Percentiles rank a stretch among this genome's conserved stretches.
phyloP scores from a whole-genome alignment of 768 basidiomycete genomes.

The Calocybe indica region DNA sequence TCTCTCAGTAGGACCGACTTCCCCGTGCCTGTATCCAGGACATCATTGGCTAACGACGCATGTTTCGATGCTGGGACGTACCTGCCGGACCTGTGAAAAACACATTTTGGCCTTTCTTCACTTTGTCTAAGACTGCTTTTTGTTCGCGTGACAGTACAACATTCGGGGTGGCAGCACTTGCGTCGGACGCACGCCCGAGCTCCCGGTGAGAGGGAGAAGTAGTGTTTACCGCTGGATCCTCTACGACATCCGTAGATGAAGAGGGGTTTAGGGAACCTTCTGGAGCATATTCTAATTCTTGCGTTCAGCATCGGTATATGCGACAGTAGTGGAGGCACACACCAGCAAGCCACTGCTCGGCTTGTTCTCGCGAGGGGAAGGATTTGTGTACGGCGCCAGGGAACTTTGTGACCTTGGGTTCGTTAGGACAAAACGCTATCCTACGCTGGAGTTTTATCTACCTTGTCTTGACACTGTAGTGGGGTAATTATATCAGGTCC shows the following conservation, averaged over 20 bases:
- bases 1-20: conserved; percentile 78
- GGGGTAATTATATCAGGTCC: background rate
- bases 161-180: background rate
- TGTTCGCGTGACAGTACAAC: conserved; percentile 50
- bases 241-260: background rate
- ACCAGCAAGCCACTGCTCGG: conserved; percentile 47
- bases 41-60: background rate
- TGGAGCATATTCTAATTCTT: background rate
- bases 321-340: background rate
- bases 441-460: conserved; percentile 11
- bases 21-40: conserved; percentile 51
- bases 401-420: conserved; percentile 42
- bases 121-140: conserved; percentile 37
- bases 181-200: background rate
- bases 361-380: conserved; percentile 37
- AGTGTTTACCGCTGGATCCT: background rate
- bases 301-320: too few species aligned
- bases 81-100: conserved; percentile 90
- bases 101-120: conserved; percentile 57
- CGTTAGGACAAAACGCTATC: background rate
- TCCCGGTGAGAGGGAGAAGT: background rate
- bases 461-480: conserved; percentile 42
- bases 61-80: conserved; percentile 15
- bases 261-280: background rate
- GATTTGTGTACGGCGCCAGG: conserved; percentile 48